Percentiles rank a stretch among this genome's conserved stretches.
Conservation (phyloP, 2,329 filamentous ascomycete species). For the Pseudogymnoascus verrucosus region DNA sequence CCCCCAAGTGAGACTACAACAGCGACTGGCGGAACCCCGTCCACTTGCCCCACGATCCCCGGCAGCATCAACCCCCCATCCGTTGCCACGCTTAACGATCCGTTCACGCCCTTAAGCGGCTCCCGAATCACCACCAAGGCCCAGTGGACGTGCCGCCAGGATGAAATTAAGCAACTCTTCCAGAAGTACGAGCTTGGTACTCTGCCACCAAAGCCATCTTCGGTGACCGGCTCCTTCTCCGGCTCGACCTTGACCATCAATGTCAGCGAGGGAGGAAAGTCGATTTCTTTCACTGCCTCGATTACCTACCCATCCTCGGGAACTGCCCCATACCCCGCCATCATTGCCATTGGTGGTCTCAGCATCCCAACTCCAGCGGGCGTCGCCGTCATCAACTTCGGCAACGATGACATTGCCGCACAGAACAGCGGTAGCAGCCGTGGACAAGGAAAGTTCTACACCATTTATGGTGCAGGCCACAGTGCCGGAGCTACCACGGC, state of each 20-base stretch:
- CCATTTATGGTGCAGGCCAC: slow-evolving; percentile 47
- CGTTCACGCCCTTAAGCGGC: slow-evolving; percentile 39
- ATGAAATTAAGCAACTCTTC: slow-evolving; percentile 40
- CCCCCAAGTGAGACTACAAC: background rate
- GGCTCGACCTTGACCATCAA: slow-evolving; percentile 37
- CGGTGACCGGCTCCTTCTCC: slow-evolving; percentile 37
- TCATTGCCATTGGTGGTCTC: slow-evolving; percentile 48
- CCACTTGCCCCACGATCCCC: slow-evolving; percentile 12
- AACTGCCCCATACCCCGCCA: slow-evolving; percentile 44
- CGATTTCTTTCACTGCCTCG: slow-evolving; percentile 36
- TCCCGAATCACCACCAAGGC: slow-evolving; percentile 37
- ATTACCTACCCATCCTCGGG: slow-evolving; percentile 36
- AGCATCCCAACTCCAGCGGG: slow-evolving; percentile 47
- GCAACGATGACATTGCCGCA: slow-evolving; percentile 48
- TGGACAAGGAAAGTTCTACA: slow-evolving; percentile 51
- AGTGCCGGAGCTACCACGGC: slow-evolving; percentile 51
- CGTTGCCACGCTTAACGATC: slow-evolving; percentile 30
- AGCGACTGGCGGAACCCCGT: background rate
- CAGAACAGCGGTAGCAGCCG: slow-evolving; percentile 41
- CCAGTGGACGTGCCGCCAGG: slow-evolving; percentile 40
- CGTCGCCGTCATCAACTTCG: slow-evolving; percentile 51
- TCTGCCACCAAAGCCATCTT: slow-evolving; percentile 39
- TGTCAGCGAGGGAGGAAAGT: slow-evolving; percentile 35
- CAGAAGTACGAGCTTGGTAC: slow-evolving; percentile 44
- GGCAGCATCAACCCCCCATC: slow-evolving; percentile 10